These are phyloP conservation scores for Boletus coccyginus DNA, from an alignment of 768 basidiomycete species.

Conservation along the genomic window DNA sequence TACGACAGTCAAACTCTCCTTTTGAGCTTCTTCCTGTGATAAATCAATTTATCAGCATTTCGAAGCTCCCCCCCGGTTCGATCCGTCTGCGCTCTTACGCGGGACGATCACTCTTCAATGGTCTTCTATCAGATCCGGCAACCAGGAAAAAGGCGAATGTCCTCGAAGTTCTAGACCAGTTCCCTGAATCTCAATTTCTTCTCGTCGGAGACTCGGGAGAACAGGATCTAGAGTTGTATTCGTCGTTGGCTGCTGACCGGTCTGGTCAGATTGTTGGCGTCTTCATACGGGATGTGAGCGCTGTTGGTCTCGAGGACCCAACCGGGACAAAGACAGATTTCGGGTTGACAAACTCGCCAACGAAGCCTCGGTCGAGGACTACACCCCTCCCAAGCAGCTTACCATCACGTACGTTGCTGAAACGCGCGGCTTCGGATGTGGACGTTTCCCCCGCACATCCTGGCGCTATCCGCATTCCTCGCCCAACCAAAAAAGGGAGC, in stretches of 20 bases:
- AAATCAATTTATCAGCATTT: conserved; percentile 67
- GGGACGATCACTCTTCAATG: conserved; percentile 78
- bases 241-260: conserved; percentile 66
- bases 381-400: background rate
- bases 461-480: conserved; percentile 14
- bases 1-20: conserved; percentile 79
- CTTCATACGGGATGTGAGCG: conserved; percentile 76
- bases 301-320: conserved; percentile 53
- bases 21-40: conserved; percentile 80
- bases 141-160: conserved; percentile 80
- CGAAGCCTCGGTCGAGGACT: conserved; percentile 4
- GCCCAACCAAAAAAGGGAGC: conserved; percentile 7
- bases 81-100: conserved; percentile 84
- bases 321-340: conserved; percentile 41
- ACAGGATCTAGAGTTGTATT: conserved; percentile 92
- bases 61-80: conserved; percentile 71
- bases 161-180: conserved; percentile 71
- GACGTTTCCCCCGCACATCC: conserved; percentile 8
- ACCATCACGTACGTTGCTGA: conserved; percentile 3
- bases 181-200: conserved; percentile 73
- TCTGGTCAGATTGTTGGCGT: conserved; percentile 72
- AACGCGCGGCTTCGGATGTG: conserved; percentile 22
- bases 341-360: conserved; percentile 2
- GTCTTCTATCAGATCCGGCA: conserved; percentile 78
- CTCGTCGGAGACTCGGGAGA: conserved; percentile 93